A percentile compares a stretch with the other conserved stretches of the same genome.
These are phyloP conservation scores for Trichoderma pleuroti DNA, from an alignment of 2,329 filamentous ascomycete genomes.

Conservation along the genomic window DNA sequence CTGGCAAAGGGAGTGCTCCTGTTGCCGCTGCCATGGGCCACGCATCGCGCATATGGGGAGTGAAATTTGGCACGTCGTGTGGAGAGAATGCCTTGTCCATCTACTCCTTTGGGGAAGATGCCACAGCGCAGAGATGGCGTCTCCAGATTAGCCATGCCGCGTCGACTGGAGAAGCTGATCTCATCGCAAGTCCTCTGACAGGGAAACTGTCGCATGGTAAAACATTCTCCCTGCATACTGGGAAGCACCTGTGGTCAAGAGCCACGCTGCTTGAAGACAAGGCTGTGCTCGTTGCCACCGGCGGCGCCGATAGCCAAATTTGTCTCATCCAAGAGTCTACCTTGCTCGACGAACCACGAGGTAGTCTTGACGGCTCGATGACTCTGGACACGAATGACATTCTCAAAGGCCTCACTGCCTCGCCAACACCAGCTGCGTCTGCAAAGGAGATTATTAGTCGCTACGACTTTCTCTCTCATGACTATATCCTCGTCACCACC, in stretches of 20 bases:
- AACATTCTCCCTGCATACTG: slow-evolving; percentile 64
- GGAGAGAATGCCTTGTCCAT: slow-evolving; percentile 36
- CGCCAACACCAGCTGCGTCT: background rate
- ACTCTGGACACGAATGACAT: slow-evolving; percentile 36
- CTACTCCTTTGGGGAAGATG: slow-evolving; percentile 82
- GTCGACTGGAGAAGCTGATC: background rate
- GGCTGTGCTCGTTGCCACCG: slow-evolving; percentile 58
- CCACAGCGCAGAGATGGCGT: slow-evolving; percentile 70
- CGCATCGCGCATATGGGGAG: slow-evolving; percentile 82
- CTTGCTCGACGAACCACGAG: background rate
- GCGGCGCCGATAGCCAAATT: slow-evolving; percentile 78
- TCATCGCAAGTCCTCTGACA: background rate
- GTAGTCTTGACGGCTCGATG: slow-evolving; percentile 12
- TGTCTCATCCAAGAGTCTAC: slow-evolving; percentile 41
- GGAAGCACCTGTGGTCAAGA: slow-evolving; percentile 89
- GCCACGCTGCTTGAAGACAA: slow-evolving; percentile 38
- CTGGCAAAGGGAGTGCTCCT: slow-evolving; percentile 31
- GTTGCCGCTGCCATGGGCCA: slow-evolving; percentile 81
- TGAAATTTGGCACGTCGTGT: slow-evolving; percentile 57
- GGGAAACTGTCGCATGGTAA: slow-evolving; percentile 48
- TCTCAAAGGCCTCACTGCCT: slow-evolving; percentile 19
- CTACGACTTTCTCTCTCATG: slow-evolving; percentile 59
- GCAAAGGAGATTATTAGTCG: slow-evolving; percentile 49
- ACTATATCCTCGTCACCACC: slow-evolving; percentile 54
- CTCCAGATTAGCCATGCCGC: slow-evolving; percentile 38